Evolutionary conservation across 2,329 filamentous ascomycete species (phyloP).

Genomic region (Colletotrichum neosansevieriae): DNA sequence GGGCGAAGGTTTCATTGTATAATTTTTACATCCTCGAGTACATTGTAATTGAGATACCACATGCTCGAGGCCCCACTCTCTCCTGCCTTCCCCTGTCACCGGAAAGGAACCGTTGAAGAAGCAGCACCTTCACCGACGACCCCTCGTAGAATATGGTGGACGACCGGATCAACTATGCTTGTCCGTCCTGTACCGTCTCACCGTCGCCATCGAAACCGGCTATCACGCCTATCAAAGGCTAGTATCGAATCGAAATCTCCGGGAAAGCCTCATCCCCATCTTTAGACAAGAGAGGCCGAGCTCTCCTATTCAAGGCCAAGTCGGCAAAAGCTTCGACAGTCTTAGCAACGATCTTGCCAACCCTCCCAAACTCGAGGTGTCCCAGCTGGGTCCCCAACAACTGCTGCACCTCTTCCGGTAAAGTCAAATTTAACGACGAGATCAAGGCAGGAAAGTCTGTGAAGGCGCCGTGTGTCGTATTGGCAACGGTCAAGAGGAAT

Average conservation of each 20-base stretch:
- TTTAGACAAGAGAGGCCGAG: not conserved
- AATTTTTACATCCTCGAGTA: not conserved
- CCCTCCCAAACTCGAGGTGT: slow-evolving; percentile 20
- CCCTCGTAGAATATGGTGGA: no score
- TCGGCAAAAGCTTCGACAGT: slow-evolving; percentile 19
- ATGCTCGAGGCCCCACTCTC: not conserved
- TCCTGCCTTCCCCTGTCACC: not conserved
- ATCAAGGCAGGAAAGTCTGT: slow-evolving; percentile 49
- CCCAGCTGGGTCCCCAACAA: slow-evolving; percentile 39
- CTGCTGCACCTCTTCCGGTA: slow-evolving; percentile 38
- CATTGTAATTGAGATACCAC: slow-evolving; percentile 15
- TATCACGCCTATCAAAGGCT: no score
- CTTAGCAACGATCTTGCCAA: slow-evolving; percentile 17
- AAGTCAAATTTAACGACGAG: slow-evolving; percentile 40
- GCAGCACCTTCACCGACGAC: not conserved
- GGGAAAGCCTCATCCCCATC: slow-evolving; percentile 7
- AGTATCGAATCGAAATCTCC: slow-evolving; percentile 6
- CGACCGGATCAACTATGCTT: no score
- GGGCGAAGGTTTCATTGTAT: not conserved
- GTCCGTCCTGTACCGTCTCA: no score
- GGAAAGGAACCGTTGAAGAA: not conserved
- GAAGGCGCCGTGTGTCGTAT: slow-evolving; percentile 48
- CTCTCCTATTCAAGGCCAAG: not conserved
- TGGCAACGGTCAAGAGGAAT: slow-evolving; percentile 44
- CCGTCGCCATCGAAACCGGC: no score